Evolutionary conservation across 495 filamentous ascomycete genomes (phyloP).

Genomic region (Evernia prunastri): DNA sequence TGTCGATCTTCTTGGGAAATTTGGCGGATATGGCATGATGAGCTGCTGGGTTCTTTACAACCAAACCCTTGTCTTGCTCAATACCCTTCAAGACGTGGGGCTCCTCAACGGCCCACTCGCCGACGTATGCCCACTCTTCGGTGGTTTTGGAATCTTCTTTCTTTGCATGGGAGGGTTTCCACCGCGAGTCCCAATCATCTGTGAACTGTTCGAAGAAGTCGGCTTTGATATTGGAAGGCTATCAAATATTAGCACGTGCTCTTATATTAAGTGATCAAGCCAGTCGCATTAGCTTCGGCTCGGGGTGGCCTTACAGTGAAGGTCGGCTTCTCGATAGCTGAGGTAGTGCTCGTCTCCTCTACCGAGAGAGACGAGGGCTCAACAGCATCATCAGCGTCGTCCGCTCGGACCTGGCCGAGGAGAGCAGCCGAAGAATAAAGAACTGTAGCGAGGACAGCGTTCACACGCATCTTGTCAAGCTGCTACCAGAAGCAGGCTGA

Average conservation of each 20-base stretch:
- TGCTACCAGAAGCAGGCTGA: slow-evolving; percentile 13
- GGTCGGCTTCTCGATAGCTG: slow-evolving; percentile 62
- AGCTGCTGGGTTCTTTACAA: slow-evolving; percentile 92
- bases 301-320: slow-evolving; percentile 67
- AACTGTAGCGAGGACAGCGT: slow-evolving; percentile 58
- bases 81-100: slow-evolving; percentile 88
- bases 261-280: background rate
- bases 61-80: slow-evolving; percentile 91
- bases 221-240: slow-evolving; percentile 64
- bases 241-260: slow-evolving; percentile 2
- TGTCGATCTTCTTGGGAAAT: slow-evolving; percentile 92
- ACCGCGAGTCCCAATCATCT: slow-evolving; percentile 84
- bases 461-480: slow-evolving; percentile 65
- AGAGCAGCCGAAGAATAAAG: slow-evolving; percentile 64
- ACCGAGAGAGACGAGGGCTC: slow-evolving; percentile 26
- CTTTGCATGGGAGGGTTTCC: slow-evolving; percentile 93
- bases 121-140: slow-evolving; percentile 97
- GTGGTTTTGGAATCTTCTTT: slow-evolving; percentile 81
- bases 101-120: slow-evolving; percentile 96
- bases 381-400: slow-evolving; percentile 48
- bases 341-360: slow-evolving; percentile 47
- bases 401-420: slow-evolving; percentile 64
- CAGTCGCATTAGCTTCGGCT: background rate
- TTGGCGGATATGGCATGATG: slow-evolving; percentile 99
- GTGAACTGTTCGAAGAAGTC: slow-evolving; percentile 99